Conservation (phyloP, 2,329 filamentous ascomycete species). For the Podosphaera aphanis region DNA sequence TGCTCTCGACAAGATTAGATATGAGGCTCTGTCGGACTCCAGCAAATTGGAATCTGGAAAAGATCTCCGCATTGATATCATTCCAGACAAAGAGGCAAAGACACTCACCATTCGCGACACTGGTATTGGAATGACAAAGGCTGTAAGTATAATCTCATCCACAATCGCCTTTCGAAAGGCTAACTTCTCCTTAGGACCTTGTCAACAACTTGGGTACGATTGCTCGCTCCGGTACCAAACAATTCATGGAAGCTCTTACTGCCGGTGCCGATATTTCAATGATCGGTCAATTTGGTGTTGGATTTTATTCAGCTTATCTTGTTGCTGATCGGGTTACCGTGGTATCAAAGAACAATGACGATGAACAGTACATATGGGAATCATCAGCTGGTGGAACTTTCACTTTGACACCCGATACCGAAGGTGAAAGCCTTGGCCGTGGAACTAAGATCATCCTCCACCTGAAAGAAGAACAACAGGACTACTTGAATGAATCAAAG, state of each 20-base stretch:
- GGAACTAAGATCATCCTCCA: slow-evolving; percentile 96
- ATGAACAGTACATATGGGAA: slow-evolving; percentile 99
- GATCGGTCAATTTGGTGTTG: slow-evolving; percentile 99
- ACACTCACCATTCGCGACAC: slow-evolving; percentile 92
- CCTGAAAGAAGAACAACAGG: slow-evolving; percentile 96
- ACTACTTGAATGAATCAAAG: slow-evolving; percentile 96
- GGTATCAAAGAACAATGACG: slow-evolving; percentile 97
- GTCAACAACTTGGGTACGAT: slow-evolving; percentile 99
- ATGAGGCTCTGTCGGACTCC: slow-evolving; percentile 91
- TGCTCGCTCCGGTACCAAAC: slow-evolving; percentile 96
- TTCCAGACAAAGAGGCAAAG: slow-evolving; percentile 92
- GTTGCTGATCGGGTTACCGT: slow-evolving; percentile 92
- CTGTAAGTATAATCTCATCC: slow-evolving; percentile 38
- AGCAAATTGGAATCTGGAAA: slow-evolving; percentile 93
- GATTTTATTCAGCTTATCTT: slow-evolving; percentile 99
- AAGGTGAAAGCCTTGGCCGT: slow-evolving; percentile 74
- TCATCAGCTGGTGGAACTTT: slow-evolving; percentile 94
- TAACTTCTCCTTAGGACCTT: slow-evolving; percentile 45
- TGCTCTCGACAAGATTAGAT: slow-evolving; percentile 98
- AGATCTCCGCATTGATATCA: slow-evolving; percentile 97
- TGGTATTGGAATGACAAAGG: slow-evolving; percentile 99
- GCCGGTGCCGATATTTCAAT: slow-evolving; percentile 98
- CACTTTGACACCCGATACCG: slow-evolving; percentile 72
- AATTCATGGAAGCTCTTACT: slow-evolving; percentile 99
- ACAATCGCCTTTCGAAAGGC: slow-evolving; percentile 6